These are phyloP conservation scores for Wickerhamiella shivajii DNA, from an alignment of 805 yeast genomes.

Conservation along the genomic window DNA sequence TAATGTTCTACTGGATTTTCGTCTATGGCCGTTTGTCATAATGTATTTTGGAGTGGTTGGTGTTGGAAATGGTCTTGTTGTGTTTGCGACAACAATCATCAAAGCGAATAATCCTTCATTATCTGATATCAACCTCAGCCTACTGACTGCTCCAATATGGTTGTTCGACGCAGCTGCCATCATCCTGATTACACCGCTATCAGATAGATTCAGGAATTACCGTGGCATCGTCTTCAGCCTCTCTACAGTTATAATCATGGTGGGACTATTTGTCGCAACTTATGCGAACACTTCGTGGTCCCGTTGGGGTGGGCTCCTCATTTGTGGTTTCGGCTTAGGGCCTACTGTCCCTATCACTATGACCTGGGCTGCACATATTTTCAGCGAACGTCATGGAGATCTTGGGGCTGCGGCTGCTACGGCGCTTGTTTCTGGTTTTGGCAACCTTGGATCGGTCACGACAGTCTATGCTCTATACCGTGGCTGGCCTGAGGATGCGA, in stretches of 20 bases:
- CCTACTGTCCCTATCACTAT: slow-evolving; percentile 82
- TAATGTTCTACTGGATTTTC: slow-evolving; percentile 40
- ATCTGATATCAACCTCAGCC: slow-evolving; percentile 52
- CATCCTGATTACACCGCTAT: slow-evolving; percentile 59
- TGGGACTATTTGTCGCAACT: slow-evolving; percentile 63
- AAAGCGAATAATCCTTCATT: slow-evolving; percentile 45
- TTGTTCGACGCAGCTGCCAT: slow-evolving; percentile 68
- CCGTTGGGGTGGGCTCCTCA: slow-evolving; percentile 62
- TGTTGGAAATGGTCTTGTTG: slow-evolving; percentile 76
- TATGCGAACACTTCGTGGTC: slow-evolving; percentile 63
- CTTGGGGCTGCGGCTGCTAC: slow-evolving; percentile 73
- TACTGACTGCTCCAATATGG: slow-evolving; percentile 84
- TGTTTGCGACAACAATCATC: slow-evolving; percentile 69
- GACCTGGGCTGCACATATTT: slow-evolving; percentile 71
- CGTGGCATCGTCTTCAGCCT: slow-evolving; percentile 50
- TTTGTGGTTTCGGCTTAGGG: slow-evolving; percentile 78
- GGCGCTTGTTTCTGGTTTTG: slow-evolving; percentile 74
- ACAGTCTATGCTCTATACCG: slow-evolving; percentile 74
- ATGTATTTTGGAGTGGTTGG: slow-evolving; percentile 93
- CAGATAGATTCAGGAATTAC: slow-evolving; percentile 47
- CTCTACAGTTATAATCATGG: slow-evolving; percentile 52
- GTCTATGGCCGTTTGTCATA: slow-evolving; percentile 67
- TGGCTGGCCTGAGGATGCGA: slow-evolving; percentile 74
- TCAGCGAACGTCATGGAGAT: slow-evolving; percentile 58
- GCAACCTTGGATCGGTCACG: slow-evolving; percentile 73